phyloP scores from a whole-genome alignment of 2,329 filamentous ascomycete genomes.

The Colletotrichum sp. region DNA sequence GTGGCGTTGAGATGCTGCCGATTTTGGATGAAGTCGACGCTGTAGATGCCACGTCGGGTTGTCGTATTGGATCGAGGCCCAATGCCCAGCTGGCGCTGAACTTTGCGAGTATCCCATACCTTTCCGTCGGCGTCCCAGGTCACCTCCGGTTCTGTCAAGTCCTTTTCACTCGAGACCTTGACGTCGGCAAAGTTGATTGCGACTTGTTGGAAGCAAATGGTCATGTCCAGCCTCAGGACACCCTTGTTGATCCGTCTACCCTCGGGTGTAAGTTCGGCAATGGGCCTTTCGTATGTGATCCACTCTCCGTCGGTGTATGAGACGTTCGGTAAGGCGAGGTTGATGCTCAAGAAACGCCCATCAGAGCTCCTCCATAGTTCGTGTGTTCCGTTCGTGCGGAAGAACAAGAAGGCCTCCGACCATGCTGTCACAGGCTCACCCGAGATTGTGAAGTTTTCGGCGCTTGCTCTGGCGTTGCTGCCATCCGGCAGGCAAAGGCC shows the following conservation, averaged over 20 bases:
- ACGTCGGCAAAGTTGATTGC: constrained; percentile 22
- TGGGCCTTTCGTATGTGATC: neutral
- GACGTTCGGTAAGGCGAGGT: neutral
- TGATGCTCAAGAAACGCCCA: neutral
- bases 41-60: constrained; percentile 17
- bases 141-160: constrained; percentile 19
- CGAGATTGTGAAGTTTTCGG: neutral
- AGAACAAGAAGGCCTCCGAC: neutral
- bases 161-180: constrained; percentile 20
- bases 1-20: constrained; percentile 10
- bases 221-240: constrained; percentile 15
- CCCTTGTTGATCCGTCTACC: neutral
- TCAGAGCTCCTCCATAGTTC: neutral
- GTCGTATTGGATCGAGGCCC: neutral
- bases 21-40: constrained; percentile 14
- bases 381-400: neutral
- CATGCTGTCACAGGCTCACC: neutral
- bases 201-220: constrained; percentile 22
- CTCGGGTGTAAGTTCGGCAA: neutral
- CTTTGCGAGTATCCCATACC: constrained; percentile 13
- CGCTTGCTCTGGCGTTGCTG: neutral
- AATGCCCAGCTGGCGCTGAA: constrained; percentile 22
- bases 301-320: neutral
- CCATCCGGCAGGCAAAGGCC: neutral
- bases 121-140: constrained; percentile 13